Evolutionary conservation across 192 early-diverging fungal species (phyloP).

Genomic region (Piromyces sp.): DNA sequence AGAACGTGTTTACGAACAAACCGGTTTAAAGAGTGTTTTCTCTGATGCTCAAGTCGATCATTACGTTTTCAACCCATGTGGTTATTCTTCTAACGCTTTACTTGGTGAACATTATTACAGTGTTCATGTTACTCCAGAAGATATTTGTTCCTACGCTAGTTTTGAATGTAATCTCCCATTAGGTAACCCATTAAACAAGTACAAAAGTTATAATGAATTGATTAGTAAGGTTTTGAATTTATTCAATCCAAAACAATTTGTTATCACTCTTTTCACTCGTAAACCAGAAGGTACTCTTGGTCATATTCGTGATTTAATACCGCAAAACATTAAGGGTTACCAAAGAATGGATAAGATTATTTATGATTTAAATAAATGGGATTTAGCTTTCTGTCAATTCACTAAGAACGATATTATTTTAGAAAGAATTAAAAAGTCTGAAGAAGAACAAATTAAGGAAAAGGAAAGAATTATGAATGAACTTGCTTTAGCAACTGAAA

Average conservation of each 20-base stretch:
- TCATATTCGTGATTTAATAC: background rate
- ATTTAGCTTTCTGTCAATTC: constrained; percentile 64
- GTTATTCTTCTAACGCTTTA: constrained; percentile 86
- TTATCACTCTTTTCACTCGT: constrained; percentile 56
- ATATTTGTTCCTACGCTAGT: constrained; percentile 95
- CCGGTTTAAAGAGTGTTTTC: constrained; percentile 68
- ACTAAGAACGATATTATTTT: constrained; percentile 6
- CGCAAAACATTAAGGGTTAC: constrained; percentile 34
- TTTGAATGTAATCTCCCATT: constrained; percentile 86
- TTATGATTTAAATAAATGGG: constrained; percentile 66
- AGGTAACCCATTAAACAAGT: constrained; percentile 17
- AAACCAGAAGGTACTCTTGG: background rate
- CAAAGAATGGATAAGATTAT: constrained; percentile 48
- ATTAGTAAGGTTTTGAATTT: constrained; percentile 57
- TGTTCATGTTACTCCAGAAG: constrained; percentile 95
- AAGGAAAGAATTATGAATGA: background rate
- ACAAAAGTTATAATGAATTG: constrained; percentile 44
- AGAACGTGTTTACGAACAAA: constrained; percentile 22
- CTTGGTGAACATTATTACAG: constrained; percentile 78
- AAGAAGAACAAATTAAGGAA: background rate
- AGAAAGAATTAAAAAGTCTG: background rate
- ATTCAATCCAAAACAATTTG: constrained; percentile 66
- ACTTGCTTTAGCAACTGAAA: background rate
- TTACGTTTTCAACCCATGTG: constrained; percentile 86
- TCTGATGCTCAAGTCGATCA: constrained; percentile 70